Conservation (phyloP, 2,329 filamentous ascomycete genomes). For the Rhynchosporium graminicola region DNA sequence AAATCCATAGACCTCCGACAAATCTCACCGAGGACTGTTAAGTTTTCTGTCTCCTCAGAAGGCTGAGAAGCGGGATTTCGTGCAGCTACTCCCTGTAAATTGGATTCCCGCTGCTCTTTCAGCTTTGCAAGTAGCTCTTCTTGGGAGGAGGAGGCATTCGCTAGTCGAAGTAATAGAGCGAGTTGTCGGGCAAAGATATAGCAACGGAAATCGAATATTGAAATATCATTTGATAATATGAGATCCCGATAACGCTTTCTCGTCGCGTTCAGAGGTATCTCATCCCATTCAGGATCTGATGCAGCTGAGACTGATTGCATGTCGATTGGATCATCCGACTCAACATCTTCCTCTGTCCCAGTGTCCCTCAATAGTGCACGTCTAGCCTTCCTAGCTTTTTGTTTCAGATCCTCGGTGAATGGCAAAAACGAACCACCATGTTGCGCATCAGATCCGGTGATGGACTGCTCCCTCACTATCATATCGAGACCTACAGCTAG, state of each 20-base stretch:
- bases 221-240: slow-evolving; percentile 93
- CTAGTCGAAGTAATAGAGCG: slow-evolving; percentile 75
- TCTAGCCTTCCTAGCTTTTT: slow-evolving; percentile 55
- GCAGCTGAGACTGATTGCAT: slow-evolving; percentile 48
- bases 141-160: slow-evolving; percentile 67
- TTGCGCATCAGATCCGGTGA: slow-evolving; percentile 58
- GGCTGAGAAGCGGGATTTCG: slow-evolving; percentile 49
- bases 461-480: slow-evolving; percentile 72
- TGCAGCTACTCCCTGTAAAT: slow-evolving; percentile 58
- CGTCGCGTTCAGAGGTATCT: slow-evolving; percentile 62
- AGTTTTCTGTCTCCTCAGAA: slow-evolving; percentile 68
- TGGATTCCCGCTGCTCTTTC: slow-evolving; percentile 61
- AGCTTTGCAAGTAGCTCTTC: slow-evolving; percentile 64
- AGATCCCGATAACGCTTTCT: slow-evolving; percentile 87
- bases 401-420: slow-evolving; percentile 73
- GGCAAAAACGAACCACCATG: slow-evolving; percentile 72
- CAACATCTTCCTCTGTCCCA: slow-evolving; percentile 42
- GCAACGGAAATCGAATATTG: slow-evolving; percentile 89
- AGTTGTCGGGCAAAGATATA: slow-evolving; percentile 94
- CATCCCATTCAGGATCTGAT: slow-evolving; percentile 47
- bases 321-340: slow-evolving; percentile 49
- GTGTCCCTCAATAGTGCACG: slow-evolving; percentile 43
- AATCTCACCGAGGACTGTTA: slow-evolving; percentile 80
- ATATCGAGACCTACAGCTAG: slow-evolving; percentile 83
- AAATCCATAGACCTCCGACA: slow-evolving; percentile 83